These are phyloP conservation scores for Alternaria burnsii DNA, from an alignment of 2,329 filamentous ascomycete genomes.

Conservation along the genomic window DNA sequence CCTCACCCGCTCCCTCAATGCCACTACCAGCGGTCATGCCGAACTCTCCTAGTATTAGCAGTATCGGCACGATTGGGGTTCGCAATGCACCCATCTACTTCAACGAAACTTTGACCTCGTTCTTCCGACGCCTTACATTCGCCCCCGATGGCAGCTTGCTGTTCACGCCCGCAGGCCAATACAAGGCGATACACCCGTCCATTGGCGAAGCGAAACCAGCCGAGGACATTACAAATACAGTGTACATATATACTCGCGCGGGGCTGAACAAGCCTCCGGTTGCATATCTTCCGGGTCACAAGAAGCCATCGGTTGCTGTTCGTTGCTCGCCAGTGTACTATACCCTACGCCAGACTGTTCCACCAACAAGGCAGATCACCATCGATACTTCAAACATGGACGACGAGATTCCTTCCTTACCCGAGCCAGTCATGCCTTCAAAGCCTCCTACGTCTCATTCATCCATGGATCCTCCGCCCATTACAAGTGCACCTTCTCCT, in stretches of 20 bases:
- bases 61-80: conserved; percentile 56
- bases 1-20: conserved; percentile 91
- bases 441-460: conserved; percentile 67
- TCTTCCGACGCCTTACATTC: conserved; percentile 93
- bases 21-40: conserved; percentile 96
- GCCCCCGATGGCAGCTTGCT: conserved; percentile 93
- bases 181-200: conserved; percentile 78
- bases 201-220: conserved; percentile 74
- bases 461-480: conserved; percentile 84
- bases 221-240: conserved; percentile 93
- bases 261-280: conserved; percentile 97
- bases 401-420: conserved; percentile 81
- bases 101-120: conserved; percentile 95
- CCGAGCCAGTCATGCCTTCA: conserved; percentile 74
- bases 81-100: conserved; percentile 92
- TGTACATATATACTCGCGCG: conserved; percentile 96
- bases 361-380: conserved; percentile 84
- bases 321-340: conserved; percentile 93
- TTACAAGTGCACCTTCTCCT: conserved; percentile 63
- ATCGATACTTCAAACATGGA: conserved; percentile 92
- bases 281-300: conserved; percentile 93
- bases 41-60: conserved; percentile 82
- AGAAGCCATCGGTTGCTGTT: conserved; percentile 96
- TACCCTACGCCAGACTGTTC: conserved; percentile 72
- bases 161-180: conserved; percentile 94